Evolutionary conservation across 306 rosid genomes (phyloP).

Genomic region (Cicer chorassanicum): DNA sequence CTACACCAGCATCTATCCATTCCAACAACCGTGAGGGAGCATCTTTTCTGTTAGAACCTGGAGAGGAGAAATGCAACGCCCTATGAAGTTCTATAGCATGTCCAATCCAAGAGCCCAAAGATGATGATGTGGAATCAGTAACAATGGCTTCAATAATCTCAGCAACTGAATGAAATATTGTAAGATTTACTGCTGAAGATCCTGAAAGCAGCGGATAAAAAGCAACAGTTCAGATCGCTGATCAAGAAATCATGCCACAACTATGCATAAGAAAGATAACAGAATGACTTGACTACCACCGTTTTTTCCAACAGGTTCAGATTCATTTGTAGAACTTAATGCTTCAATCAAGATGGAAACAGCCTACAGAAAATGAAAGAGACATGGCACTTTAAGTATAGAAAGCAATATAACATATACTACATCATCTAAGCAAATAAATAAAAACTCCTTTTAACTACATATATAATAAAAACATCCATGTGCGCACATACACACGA

Average conservation of each 20-base stretch:
- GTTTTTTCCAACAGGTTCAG: constrained; percentile 67
- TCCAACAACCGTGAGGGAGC: constrained; percentile 95
- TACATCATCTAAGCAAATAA: constrained; percentile 31
- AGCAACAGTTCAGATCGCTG: constrained; percentile 39
- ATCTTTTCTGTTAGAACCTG: constrained; percentile 95
- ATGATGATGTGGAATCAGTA: constrained; percentile 84
- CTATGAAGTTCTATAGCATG: constrained; percentile 89
- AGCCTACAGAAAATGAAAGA: constrained; percentile 62
- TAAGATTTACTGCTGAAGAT: constrained; percentile 79
- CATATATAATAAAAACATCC: constrained; percentile 19
- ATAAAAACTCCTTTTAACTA: constrained; percentile 18
- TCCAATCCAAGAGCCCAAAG: constrained; percentile 88
- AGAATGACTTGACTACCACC: constrained; percentile 59
- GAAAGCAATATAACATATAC: constrained; percentile 35
- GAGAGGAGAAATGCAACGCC: constrained; percentile 86
- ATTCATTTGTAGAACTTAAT: constrained; percentile 73
- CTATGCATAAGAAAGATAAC: constrained; percentile 26
- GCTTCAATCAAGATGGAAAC: constrained; percentile 80
- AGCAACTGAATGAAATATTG: constrained; percentile 92
- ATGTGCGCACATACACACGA: not conserved
- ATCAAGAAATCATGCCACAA: constrained; percentile 25
- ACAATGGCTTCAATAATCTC: constrained; percentile 98
- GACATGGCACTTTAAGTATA: constrained; percentile 35
- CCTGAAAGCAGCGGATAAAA: constrained; percentile 62
- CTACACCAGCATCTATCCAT: constrained; percentile 96